Conservation (phyloP, 1,284 basidiomycete species). For the Coriolopsis trogii region DNA sequence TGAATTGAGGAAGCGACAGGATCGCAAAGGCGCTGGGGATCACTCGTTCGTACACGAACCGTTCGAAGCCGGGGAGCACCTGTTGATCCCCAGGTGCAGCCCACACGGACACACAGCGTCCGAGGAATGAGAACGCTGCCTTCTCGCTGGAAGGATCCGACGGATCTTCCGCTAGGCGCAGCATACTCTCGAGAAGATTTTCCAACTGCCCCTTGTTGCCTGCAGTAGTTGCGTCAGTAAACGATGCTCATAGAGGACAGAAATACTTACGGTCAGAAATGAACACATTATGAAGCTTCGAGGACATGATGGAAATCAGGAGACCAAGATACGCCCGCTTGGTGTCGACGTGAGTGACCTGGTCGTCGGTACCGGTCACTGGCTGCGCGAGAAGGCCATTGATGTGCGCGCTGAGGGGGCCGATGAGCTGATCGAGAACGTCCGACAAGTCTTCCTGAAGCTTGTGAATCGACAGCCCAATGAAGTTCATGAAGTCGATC, state of each 20-base stretch:
- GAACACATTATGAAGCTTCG: conserved; percentile 84
- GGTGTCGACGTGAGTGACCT: conserved; percentile 81
- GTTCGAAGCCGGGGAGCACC: conserved; percentile 88
- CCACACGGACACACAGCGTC: conserved; percentile 82
- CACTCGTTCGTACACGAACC: conserved; percentile 89
- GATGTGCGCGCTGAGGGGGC: conserved; percentile 86
- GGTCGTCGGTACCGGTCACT: conserved; percentile 90
- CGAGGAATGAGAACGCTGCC: conserved; percentile 82
- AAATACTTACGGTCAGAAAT: conserved; percentile 77
- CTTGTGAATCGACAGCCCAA: conserved; percentile 89
- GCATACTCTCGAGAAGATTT: conserved; percentile 71
- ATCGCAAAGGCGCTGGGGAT: conserved; percentile 86
- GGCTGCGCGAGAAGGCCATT: conserved; percentile 82
- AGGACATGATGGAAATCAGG: conserved; percentile 81
- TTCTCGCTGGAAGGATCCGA: conserved; percentile 80
- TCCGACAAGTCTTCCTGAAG: conserved; percentile 85
- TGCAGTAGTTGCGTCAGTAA: conserved; percentile 29
- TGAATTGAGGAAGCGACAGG: conserved; percentile 80
- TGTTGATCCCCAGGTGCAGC: conserved; percentile 56
- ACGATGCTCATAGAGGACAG: not conserved
- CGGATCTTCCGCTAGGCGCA: conserved; percentile 75
- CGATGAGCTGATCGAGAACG: conserved; percentile 90
- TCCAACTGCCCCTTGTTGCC: conserved; percentile 86
- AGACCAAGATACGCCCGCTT: conserved; percentile 90
- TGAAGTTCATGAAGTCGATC: conserved; percentile 95